Percentiles rank a stretch among this genome's conserved stretches.
Evolutionary conservation across 805 yeast species (phyloP).

Genomic region (Blastobotrys chiropterorum): DNA sequence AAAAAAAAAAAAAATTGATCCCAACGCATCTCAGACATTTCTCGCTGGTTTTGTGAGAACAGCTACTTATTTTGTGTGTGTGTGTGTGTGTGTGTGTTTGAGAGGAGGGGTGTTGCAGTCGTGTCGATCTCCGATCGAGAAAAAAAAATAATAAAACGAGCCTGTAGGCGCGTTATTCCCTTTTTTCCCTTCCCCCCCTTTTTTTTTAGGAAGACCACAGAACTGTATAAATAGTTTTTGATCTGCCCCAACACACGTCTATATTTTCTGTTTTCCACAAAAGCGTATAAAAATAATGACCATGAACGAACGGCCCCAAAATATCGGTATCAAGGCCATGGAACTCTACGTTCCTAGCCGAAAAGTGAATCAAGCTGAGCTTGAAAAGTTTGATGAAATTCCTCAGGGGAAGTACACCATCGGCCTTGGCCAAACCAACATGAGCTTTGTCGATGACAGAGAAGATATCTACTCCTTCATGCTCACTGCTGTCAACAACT

Average conservation of each 20-base stretch:
- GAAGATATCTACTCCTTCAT: conserved; percentile 94
- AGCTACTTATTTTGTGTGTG: too few species aligned
- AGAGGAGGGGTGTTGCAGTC: not conserved
- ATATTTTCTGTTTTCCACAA: not conserved
- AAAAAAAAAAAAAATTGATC: not conserved
- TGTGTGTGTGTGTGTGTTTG: not conserved
- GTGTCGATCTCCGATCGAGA: not conserved
- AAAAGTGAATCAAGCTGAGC: conserved; percentile 74
- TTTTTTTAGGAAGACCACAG: not conserved
- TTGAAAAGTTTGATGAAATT: conserved; percentile 79
- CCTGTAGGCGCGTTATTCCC: not conserved
- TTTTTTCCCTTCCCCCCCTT: not conserved
- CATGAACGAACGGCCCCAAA: conserved; percentile 45
- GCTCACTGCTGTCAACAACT: conserved; percentile 76
- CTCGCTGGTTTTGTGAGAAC: not conserved
- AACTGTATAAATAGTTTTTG: not conserved
- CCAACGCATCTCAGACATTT: not conserved
- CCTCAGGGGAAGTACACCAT: conserved; percentile 95
- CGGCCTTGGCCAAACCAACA: conserved; percentile 97
- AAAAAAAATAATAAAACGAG: not conserved
- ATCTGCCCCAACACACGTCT: not conserved
- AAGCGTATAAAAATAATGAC: conserved; percentile 8
- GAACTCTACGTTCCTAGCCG: conserved; percentile 76
- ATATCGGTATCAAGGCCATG: conserved; percentile 95
- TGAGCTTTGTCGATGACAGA: conserved; percentile 95